A percentile compares a stretch with the other conserved stretches of the same genome.
Conservation (phyloP, 2,329 filamentous ascomycete species). For the Chaetomiaceae sp. region DNA sequence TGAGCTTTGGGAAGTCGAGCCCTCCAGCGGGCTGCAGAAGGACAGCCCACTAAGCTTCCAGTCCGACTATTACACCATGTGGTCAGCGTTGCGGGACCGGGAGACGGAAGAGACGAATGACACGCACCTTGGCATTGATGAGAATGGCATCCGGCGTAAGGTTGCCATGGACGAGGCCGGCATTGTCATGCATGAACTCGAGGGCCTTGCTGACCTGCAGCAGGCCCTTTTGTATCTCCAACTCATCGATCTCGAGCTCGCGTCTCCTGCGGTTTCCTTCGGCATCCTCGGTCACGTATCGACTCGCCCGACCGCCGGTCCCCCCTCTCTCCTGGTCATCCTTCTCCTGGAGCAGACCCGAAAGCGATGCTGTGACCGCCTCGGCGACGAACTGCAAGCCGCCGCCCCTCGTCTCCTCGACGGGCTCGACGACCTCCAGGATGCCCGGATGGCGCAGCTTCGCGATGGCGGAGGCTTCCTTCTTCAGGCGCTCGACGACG, state of each 20-base stretch:
- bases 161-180: conserved; percentile 89
- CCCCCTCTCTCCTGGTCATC: conserved; percentile 75
- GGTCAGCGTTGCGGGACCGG: conserved; percentile 25
- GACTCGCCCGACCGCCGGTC: conserved; percentile 66
- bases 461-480: conserved; percentile 84
- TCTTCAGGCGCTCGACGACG: conserved; percentile 83
- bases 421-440: conserved; percentile 86
- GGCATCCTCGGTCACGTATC: conserved; percentile 74
- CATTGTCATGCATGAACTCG: conserved; percentile 93
- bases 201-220: conserved; percentile 90
- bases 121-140: conserved; percentile 81
- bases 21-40: conserved; percentile 78
- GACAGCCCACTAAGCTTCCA: conserved; percentile 97
- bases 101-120: too few species aligned
- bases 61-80: conserved; percentile 69
- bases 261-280: conserved; percentile 68
- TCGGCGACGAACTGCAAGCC: conserved; percentile 96
- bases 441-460: conserved; percentile 86
- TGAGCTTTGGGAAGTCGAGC: conserved; percentile 67
- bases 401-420: conserved; percentile 87
- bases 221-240: conserved; percentile 95
- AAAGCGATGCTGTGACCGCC: conserved; percentile 81
- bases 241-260: conserved; percentile 89
- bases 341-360: conserved; percentile 77
- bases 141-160: conserved; percentile 90